These are phyloP conservation scores for Lepiota brunneoincarnata DNA, from an alignment of 768 basidiomycete species.

Conservation along the genomic window DNA sequence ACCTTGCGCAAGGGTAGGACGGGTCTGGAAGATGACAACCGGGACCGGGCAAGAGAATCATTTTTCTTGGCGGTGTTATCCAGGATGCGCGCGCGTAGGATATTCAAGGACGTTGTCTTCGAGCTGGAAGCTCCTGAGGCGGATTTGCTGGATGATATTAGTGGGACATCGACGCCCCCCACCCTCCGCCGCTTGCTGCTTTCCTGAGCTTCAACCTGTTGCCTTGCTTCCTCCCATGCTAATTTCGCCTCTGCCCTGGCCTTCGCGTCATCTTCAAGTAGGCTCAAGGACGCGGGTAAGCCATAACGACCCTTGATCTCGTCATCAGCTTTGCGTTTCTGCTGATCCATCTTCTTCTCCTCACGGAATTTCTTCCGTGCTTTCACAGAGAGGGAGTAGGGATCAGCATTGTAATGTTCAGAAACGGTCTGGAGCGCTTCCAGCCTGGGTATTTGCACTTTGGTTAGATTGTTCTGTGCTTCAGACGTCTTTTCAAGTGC, in stretches of 20 bases:
- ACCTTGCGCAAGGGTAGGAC: conserved; percentile 1
- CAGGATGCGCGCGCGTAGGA: conserved; percentile 55
- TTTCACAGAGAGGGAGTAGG: conserved; percentile 74
- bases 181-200: conserved; percentile 48
- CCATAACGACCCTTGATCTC: conserved; percentile 73
- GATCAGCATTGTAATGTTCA: conserved; percentile 80
- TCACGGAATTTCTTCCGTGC: conserved; percentile 81
- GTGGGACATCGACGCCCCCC: conserved; percentile 21
- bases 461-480: conserved; percentile 67
- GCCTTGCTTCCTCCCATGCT: conserved; percentile 56
- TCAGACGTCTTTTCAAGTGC: conserved; percentile 87
- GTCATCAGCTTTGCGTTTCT: conserved; percentile 68
- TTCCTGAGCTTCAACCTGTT: conserved; percentile 41
- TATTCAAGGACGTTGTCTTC: conserved; percentile 22
- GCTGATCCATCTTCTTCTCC: conserved; percentile 78
- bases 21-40: conserved; percentile 1
- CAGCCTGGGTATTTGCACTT: conserved; percentile 77
- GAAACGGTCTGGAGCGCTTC: conserved; percentile 77
- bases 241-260: conserved; percentile 58
- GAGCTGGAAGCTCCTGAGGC: conserved; percentile 2
- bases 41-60: background rate
- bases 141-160: conserved; percentile 19
- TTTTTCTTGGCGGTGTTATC: conserved; percentile 46
- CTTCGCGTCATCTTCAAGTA: conserved; percentile 66
- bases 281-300: conserved; percentile 62